Evolutionary conservation across 2,329 filamentous ascomycete genomes (phyloP), one percentile per base, ranked within the genome.

Genomic region (Colletotrichum sp.): DNA sequence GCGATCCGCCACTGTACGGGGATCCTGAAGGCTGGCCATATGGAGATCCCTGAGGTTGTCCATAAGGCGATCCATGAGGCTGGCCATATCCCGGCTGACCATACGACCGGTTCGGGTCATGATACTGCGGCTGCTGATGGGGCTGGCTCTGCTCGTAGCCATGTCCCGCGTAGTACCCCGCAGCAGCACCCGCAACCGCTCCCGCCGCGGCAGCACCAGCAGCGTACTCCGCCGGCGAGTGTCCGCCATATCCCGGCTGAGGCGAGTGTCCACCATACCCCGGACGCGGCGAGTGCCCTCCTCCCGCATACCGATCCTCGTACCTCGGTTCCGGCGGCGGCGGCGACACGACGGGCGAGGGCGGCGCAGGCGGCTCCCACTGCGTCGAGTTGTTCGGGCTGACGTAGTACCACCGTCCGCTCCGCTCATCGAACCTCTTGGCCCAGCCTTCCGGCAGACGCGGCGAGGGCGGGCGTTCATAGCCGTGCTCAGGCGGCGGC

Each of bases 371-470:
- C 1, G 83, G 82, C 52, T 92, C 90, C 91, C 91, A 93, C 78
- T 92, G 90, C 1, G 89, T 87, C 72, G 87, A 87, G 18, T 90
- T 90, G 13, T 89, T 90, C 44, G 89, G 85, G 79, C 93, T 89
- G 71, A 92, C 85, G 79, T 90, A 93, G 84, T 88, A 93, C 84
- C 89, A 91, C 68, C 89, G 87, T 79, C 90, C 87, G 74, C 86
- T 86, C 72, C 82, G 84, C 57, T 89, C 88, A 78, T 92, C 90
- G 84, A 88, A 92, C 79, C 90, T 88, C 60, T 89, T 85, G 26
- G 84, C 81, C 91, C 91, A 93, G 79, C 90, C 90, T 63, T 86
- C 78, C 28, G 90, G 85, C 68, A 91, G 83, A 39, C 87, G 84
- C 59, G 90, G 86, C 66, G 32, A 60, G 3, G 39, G 72, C 7